Conservation (phyloP, 2,329 filamentous ascomycete genomes). For the Talaromyces atroroseus region DNA sequence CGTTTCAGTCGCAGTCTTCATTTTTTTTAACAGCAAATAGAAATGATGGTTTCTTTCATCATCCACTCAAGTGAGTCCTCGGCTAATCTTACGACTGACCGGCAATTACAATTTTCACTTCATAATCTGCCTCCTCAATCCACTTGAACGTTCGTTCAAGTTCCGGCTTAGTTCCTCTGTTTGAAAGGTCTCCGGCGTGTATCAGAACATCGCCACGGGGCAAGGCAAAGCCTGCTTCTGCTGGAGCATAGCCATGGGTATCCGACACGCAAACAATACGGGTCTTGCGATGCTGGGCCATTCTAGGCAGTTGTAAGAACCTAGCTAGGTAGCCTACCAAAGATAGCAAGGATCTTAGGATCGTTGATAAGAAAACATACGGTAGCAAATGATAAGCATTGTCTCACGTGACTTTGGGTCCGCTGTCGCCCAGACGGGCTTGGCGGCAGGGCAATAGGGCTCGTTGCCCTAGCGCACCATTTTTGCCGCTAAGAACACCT, state of each 20-base stretch:
- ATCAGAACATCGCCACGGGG: conserved; percentile 54
- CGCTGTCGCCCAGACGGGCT: not conserved
- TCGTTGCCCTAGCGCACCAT: conserved; percentile 18
- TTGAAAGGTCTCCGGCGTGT: conserved; percentile 56
- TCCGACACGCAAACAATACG: conserved; percentile 57
- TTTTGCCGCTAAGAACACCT: conserved; percentile 23
- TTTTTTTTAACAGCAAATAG: not conserved
- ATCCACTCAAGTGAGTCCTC: not conserved
- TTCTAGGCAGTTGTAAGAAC: not conserved
- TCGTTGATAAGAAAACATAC: not conserved
- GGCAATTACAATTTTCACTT: conserved; percentile 52
- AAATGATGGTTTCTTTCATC: not conserved
- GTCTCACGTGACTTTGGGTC: not conserved
- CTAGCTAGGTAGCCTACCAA: not conserved
- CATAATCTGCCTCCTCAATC: conserved; percentile 49
- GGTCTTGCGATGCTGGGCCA: conserved; percentile 32
- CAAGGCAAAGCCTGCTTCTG: conserved; percentile 45
- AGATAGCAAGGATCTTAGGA: too few relatives aligned
- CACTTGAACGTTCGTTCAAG: conserved; percentile 49
- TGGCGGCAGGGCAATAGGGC: conserved; percentile 23
- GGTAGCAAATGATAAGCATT: not conserved
- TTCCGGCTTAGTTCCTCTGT: conserved; percentile 49
- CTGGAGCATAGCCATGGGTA: conserved; percentile 51
- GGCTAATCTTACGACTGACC: conserved; percentile 32
- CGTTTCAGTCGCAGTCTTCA: conserved; percentile 4